These are phyloP conservation scores for Coniochaeta sp. DNA, from an alignment of 2,329 filamentous ascomycete genomes.

Conservation along the genomic window DNA sequence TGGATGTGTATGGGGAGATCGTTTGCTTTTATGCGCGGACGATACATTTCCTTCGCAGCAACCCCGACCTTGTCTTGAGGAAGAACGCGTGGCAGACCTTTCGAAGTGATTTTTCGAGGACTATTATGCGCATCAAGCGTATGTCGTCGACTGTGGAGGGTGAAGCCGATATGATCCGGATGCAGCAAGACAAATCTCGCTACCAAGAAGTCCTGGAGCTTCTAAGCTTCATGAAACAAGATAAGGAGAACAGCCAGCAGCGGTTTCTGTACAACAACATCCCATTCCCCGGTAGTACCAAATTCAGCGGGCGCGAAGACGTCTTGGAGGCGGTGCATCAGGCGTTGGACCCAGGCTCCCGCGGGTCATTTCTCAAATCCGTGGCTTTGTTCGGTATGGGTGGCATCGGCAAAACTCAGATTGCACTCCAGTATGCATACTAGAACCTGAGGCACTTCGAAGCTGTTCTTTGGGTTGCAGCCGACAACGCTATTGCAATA, in stretches of 20 bases:
- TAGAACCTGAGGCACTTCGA: neutral
- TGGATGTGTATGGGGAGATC: neutral
- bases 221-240: too few species aligned
- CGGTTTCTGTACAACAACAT: neutral
- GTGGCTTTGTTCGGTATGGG: neutral
- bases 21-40: neutral
- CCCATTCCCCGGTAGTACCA: neutral
- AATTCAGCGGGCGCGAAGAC: neutral
- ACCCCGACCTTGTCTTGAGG: neutral
- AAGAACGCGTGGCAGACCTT: neutral
- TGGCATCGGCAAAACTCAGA: neutral
- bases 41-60: neutral
- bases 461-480: neutral
- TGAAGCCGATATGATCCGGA: neutral
- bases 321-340: neutral
- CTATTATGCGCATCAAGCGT: neutral
- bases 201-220: neutral
- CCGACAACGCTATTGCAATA: neutral
- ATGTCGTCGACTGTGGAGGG: neutral
- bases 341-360: neutral
- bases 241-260: neutral
- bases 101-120: neutral
- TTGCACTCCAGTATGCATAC: neutral
- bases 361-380: neutral
- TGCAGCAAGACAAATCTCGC: neutral